Evolutionary conservation across 176 grass and related monocot genomes (phyloP).

Genomic region (Miscanthus lutarioriparius): DNA sequence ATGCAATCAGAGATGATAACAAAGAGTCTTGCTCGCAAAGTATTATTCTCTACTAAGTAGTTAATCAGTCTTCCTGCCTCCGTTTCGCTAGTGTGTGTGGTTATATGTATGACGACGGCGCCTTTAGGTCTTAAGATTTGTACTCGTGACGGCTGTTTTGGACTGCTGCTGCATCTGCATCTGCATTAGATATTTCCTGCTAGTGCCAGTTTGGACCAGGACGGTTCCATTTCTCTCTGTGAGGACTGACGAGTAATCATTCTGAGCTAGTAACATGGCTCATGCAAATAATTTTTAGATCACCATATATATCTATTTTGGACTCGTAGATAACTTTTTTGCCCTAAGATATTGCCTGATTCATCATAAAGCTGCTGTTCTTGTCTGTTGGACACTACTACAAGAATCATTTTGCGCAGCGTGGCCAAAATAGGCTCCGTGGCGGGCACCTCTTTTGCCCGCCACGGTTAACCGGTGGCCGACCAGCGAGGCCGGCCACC

Average conservation of each 20-base stretch:
- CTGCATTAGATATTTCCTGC: not conserved
- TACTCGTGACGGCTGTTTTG: not conserved
- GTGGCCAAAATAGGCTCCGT: too few relatives aligned
- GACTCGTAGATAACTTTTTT: too few relatives aligned
- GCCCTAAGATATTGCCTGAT: too few relatives aligned
- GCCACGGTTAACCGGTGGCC: too few relatives aligned
- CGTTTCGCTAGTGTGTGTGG: not conserved
- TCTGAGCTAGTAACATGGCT: not conserved
- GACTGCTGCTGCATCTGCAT: not conserved
- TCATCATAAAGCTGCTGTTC: too few relatives aligned
- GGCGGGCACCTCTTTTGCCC: too few relatives aligned
- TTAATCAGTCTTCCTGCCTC: not conserved
- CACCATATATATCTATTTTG: too few relatives aligned
- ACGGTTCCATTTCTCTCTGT: not conserved
- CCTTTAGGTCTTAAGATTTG: not conserved
- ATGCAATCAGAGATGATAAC: not conserved
- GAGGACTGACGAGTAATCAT: not conserved
- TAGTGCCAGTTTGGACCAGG: not conserved
- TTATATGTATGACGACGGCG: slow-evolving; percentile 3
- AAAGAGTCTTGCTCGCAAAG: not conserved
- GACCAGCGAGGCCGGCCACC: too few relatives aligned
- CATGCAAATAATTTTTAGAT: too few relatives aligned
- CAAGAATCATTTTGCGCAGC: too few relatives aligned
- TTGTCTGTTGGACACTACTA: too few relatives aligned
- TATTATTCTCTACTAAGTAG: not conserved